Percentiles rank a stretch among this genome's conserved stretches.
phyloP scores from a whole-genome alignment of 352 stramenopile genomes.

The Phytophthora cactorum region DNA sequence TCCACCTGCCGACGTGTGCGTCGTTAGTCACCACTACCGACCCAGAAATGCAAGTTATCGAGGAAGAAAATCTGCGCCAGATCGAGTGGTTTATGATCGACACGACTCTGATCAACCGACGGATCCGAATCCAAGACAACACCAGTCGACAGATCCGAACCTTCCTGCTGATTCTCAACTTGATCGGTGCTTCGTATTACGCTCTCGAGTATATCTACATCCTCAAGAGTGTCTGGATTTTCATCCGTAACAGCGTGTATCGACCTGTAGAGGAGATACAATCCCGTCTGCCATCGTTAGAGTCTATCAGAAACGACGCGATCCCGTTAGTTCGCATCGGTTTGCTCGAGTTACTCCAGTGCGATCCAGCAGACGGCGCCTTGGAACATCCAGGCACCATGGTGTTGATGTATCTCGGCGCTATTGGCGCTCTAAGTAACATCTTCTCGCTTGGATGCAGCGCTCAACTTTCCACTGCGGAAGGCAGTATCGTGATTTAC shows the following conservation, averaged over 20 bases:
- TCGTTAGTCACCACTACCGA: conserved; percentile 16
- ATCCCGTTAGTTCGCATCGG: conserved; percentile 12
- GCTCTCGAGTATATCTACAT: conserved; percentile 43
- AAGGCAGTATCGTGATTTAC: conserved; percentile 43
- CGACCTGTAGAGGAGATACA: conserved; percentile 10
- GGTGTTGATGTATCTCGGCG: conserved; percentile 47
- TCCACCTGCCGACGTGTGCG: conserved; percentile 28
- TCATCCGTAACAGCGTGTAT: conserved; percentile 37
- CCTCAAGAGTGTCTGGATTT: conserved; percentile 31
- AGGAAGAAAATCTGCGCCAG: conserved; percentile 38
- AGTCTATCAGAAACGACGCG: conserved; percentile 12
- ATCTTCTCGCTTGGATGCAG: conserved; percentile 49
- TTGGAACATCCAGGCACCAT: conserved; percentile 41
- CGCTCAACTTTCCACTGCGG: conserved; percentile 30
- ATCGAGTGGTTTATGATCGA: conserved; percentile 46
- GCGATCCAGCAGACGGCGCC: conserved; percentile 35
- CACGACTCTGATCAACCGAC: conserved; percentile 26
- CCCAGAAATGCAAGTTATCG: not conserved
- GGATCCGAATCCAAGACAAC: conserved; percentile 48
- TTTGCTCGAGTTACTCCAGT: conserved; percentile 28
- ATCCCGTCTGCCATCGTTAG: not conserved
- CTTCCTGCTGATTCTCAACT: conserved; percentile 42
- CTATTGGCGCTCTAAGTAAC: conserved; percentile 48
- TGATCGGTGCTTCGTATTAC: conserved; percentile 43
- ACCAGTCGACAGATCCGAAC: conserved; percentile 48